A percentile compares a stretch with the other conserved stretches of the same genome.
Evolutionary conservation across 257 asterid genomes (phyloP).

Genomic region (Plectranthus barbatus): DNA sequence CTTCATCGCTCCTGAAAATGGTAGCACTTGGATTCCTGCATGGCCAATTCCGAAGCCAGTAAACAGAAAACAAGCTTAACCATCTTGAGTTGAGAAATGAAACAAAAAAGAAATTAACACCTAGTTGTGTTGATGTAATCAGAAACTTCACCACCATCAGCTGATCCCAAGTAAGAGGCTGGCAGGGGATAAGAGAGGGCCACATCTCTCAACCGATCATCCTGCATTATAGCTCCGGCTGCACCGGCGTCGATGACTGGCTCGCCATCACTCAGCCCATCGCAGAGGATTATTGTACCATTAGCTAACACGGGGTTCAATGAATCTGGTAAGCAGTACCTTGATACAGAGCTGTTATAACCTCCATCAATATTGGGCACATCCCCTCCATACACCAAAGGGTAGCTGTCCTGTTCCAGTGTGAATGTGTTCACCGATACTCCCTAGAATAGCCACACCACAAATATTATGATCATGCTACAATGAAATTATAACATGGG

Average conservation of each 20-base stretch:
- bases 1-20: constrained; percentile 28
- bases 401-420: constrained; percentile 4
- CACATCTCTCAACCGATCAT: constrained; percentile 17
- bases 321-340: constrained; percentile 35
- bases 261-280: constrained; percentile 11
- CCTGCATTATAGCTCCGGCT: constrained; percentile 36
- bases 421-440: constrained; percentile 24
- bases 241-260: constrained; percentile 24
- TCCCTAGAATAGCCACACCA: constrained; percentile 12
- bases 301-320: constrained; percentile 31
- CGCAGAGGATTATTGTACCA: constrained; percentile 47
- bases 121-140: constrained; percentile 36
- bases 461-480: neutral
- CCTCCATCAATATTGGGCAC: constrained; percentile 36
- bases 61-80: no score
- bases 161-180: constrained; percentile 28
- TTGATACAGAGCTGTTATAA: constrained; percentile 16
- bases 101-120: neutral
- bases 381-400: constrained; percentile 29
- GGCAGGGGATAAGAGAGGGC: constrained; percentile 40
- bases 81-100: neutral
- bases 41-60: no score
- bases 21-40: constrained; percentile 37
- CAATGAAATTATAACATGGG: no score
- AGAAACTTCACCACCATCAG: constrained; percentile 19